These are phyloP conservation scores for Yamadazyma takamatsuzukensis DNA, from an alignment of 805 yeast genomes.

Conservation along the genomic window DNA sequence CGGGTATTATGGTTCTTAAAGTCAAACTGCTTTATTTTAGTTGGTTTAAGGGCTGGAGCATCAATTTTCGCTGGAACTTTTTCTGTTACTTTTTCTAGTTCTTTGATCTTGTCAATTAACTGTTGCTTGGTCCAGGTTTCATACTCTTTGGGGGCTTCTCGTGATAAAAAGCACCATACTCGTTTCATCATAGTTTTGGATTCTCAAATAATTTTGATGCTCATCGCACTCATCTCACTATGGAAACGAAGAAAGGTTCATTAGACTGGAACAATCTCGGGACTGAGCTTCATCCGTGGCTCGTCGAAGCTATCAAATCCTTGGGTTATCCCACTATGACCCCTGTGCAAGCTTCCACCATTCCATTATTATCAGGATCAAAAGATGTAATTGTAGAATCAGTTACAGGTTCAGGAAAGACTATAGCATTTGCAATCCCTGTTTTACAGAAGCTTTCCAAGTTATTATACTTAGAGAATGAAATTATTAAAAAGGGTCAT, in stretches of 20 bases:
- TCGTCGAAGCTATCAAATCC: constrained; percentile 64
- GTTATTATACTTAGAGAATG: constrained; percentile 20
- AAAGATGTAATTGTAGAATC: constrained; percentile 97
- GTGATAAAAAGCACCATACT: constrained; percentile 15
- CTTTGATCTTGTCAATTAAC: constrained; percentile 52
- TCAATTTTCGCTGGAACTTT: not conserved
- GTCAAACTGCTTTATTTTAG: constrained; percentile 48
- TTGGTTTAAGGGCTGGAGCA: constrained; percentile 2
- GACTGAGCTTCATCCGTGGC: constrained; percentile 63
- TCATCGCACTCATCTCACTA: constrained; percentile 4
- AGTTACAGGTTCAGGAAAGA: constrained; percentile 98
- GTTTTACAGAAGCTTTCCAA: constrained; percentile 60
- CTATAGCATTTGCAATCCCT: constrained; percentile 86
- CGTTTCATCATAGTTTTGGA: constrained; percentile 22
- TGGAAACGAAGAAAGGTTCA: constrained; percentile 34
- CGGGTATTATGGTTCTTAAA: constrained; percentile 61
- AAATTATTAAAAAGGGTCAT: constrained; percentile 54
- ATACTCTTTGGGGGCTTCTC: constrained; percentile 30
- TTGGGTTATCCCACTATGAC: constrained; percentile 83
- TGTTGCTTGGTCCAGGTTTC: constrained; percentile 63
- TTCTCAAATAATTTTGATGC: not conserved
- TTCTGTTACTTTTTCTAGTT: constrained; percentile 45
- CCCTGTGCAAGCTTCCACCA: constrained; percentile 94
- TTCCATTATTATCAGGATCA: constrained; percentile 77
- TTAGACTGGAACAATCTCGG: constrained; percentile 59